These are phyloP conservation scores for Saccharomyces hybrid DNA, from an alignment of 1,139 yeast species.

Conservation along the genomic window DNA sequence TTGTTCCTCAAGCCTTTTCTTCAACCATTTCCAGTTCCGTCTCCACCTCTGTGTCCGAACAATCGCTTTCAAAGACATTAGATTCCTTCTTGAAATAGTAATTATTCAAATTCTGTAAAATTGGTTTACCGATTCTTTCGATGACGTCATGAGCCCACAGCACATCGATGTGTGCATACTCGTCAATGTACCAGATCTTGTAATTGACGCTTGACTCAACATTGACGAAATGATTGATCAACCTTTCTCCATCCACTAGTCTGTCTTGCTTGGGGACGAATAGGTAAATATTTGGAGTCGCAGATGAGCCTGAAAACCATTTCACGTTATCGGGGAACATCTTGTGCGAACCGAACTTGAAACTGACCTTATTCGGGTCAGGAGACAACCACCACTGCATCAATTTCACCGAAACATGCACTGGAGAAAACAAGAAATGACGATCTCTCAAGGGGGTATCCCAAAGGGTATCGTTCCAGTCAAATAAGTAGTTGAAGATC, in stretches of 20 bases:
- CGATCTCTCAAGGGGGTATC: slow-evolving; percentile 55
- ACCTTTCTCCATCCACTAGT: slow-evolving; percentile 52
- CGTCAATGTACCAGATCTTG: slow-evolving; percentile 40
- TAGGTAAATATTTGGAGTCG: slow-evolving; percentile 34
- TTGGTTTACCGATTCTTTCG: slow-evolving; percentile 41
- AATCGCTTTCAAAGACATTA: background rate
- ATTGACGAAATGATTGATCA: slow-evolving; percentile 38
- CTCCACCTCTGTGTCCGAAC: background rate
- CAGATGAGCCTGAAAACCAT: slow-evolving; percentile 25
- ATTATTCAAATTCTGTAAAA: slow-evolving; percentile 21
- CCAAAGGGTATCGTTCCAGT: slow-evolving; percentile 82
- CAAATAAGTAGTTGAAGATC: slow-evolving; percentile 77
- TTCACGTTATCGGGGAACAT: slow-evolving; percentile 27
- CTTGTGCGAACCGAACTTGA: slow-evolving; percentile 22
- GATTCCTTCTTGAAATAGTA: background rate
- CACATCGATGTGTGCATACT: slow-evolving; percentile 83
- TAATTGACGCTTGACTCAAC: slow-evolving; percentile 41
- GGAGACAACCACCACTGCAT: slow-evolving; percentile 83
- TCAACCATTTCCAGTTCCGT: background rate
- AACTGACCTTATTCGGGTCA: slow-evolving; percentile 18
- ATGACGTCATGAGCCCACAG: slow-evolving; percentile 77
- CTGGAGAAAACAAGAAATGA: slow-evolving; percentile 81
- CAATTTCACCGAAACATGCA: slow-evolving; percentile 65
- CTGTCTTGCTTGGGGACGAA: slow-evolving; percentile 49
- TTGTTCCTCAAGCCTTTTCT: background rate